Evolutionary conservation across 495 filamentous ascomycete genomes (phyloP).

Genomic region (Cercophora sp.): DNA sequence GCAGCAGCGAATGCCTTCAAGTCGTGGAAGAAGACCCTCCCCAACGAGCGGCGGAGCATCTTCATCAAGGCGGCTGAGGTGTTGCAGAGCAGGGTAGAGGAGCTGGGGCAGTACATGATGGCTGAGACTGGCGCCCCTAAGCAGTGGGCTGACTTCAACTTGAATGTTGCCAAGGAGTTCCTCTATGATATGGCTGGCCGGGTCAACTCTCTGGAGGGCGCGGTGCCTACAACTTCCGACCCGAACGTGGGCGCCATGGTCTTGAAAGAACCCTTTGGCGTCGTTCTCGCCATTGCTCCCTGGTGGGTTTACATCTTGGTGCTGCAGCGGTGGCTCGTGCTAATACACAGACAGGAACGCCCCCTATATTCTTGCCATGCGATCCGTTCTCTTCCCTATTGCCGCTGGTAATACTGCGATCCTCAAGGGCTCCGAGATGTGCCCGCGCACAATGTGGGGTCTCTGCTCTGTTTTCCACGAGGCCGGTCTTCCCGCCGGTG

Average conservation of each 20-base stretch:
- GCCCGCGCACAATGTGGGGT: constrained; percentile 70
- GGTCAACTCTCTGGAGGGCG: constrained; percentile 56
- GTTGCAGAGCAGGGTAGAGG: constrained; percentile 58
- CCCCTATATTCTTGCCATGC: constrained; percentile 64
- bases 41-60: constrained; percentile 63
- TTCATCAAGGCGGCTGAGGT: constrained; percentile 67
- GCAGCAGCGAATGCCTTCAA: constrained; percentile 66
- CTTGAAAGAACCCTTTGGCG: constrained; percentile 77
- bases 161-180: constrained; percentile 54
- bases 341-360: constrained; percentile 61
- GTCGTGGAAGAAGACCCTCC: constrained; percentile 62
- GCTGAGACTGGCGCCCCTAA: constrained; percentile 63
- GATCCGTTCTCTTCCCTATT: constrained; percentile 68
- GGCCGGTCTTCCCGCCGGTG: constrained; percentile 64
- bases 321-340: no score
- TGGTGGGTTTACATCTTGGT: no score
- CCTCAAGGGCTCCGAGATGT: constrained; percentile 62
- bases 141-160: constrained; percentile 59
- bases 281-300: constrained; percentile 76
- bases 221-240: constrained; percentile 52
- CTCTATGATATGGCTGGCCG: constrained; percentile 69
- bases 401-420: constrained; percentile 68
- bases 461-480: constrained; percentile 66
- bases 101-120: constrained; percentile 58
- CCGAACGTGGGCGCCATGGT: constrained; percentile 63